A percentile compares a stretch with the other conserved stretches of the same genome.
These are phyloP conservation scores for Paraphoma chrysanthemicola DNA, from an alignment of 2,329 filamentous ascomycete species.

Conservation along the genomic window DNA sequence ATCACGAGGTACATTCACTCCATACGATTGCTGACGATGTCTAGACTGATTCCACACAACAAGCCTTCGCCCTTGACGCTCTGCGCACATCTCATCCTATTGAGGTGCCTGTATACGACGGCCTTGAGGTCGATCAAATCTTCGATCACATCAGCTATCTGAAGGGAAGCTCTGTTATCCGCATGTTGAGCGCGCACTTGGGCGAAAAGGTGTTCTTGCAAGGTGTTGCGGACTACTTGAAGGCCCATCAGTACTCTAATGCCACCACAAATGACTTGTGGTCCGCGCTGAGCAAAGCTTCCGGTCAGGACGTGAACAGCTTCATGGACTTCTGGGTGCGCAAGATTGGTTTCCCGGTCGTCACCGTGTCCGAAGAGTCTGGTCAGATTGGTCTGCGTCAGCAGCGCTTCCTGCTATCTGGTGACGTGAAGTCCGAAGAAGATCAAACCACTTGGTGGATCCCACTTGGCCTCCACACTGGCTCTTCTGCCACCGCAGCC, in stretches of 20 bases:
- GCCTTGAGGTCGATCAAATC: conserved; percentile 95
- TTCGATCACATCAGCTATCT: conserved; percentile 97
- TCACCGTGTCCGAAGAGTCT: conserved; percentile 84
- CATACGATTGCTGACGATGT: conserved; percentile 43
- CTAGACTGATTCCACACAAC: conserved; percentile 88
- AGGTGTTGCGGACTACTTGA: conserved; percentile 89
- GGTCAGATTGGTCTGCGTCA: conserved; percentile 85
- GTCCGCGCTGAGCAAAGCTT: conserved; percentile 85
- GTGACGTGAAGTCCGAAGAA: conserved; percentile 89
- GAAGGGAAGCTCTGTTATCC: conserved; percentile 94
- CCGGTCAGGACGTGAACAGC: conserved; percentile 81
- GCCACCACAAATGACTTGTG: conserved; percentile 92
- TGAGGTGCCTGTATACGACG: conserved; percentile 92
- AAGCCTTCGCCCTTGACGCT: conserved; percentile 87
- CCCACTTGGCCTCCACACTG: conserved; percentile 83
- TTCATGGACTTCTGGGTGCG: conserved; percentile 97
- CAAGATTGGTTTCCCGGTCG: conserved; percentile 91
- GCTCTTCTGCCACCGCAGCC: conserved; percentile 61
- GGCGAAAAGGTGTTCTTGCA: conserved; percentile 87
- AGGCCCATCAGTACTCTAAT: conserved; percentile 85
- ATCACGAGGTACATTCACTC: conserved; percentile 59
- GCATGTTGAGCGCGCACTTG: conserved; percentile 92
- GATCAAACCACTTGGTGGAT: conserved; percentile 96
- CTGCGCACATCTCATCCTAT: conserved; percentile 94
- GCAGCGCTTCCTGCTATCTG: conserved; percentile 87